Conservation (phyloP, 192 early-diverging fungal species). For the Fimicolochytrium jonesii region DNA sequence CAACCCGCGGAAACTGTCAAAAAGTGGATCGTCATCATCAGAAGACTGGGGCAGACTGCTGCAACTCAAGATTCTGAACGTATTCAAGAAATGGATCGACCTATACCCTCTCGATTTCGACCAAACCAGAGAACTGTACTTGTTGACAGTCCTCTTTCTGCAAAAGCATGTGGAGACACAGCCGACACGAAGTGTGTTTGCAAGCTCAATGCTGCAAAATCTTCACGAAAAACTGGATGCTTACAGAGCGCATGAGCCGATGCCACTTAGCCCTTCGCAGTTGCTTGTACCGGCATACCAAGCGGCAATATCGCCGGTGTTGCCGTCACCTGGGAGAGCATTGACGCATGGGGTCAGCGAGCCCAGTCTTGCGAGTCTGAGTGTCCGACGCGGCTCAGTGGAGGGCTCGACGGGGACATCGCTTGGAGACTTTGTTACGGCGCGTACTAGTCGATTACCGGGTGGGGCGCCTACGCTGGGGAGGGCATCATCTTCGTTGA, state of each 20-base stretch:
- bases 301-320: too few species aligned
- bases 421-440: too few species aligned
- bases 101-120: conserved; percentile 36
- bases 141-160: conserved; percentile 27
- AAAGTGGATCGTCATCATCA: too few species aligned
- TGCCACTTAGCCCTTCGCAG: neutral
- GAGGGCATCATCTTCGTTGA: too few species aligned
- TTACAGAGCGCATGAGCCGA: neutral
- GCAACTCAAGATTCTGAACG: conserved; percentile 40
- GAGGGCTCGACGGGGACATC: too few species aligned
- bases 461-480: too few species aligned
- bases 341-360: conserved; percentile 3
- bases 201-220: conserved; percentile 24
- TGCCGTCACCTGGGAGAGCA: too few species aligned
- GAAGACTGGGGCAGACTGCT: conserved; percentile 29
- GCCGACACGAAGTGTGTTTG: conserved; percentile 27
- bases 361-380: conserved; percentile 11
- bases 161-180: conserved; percentile 26
- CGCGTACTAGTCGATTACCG: too few species aligned
- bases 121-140: conserved; percentile 3
- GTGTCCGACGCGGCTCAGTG: too few species aligned
- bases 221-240: conserved; percentile 13
- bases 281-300: too few species aligned
- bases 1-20: too few species aligned
- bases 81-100: conserved; percentile 51